Base-by-base conservation (phyloP, 2,329 filamentous ascomycete species). In the Fusarium continuum region DNA sequence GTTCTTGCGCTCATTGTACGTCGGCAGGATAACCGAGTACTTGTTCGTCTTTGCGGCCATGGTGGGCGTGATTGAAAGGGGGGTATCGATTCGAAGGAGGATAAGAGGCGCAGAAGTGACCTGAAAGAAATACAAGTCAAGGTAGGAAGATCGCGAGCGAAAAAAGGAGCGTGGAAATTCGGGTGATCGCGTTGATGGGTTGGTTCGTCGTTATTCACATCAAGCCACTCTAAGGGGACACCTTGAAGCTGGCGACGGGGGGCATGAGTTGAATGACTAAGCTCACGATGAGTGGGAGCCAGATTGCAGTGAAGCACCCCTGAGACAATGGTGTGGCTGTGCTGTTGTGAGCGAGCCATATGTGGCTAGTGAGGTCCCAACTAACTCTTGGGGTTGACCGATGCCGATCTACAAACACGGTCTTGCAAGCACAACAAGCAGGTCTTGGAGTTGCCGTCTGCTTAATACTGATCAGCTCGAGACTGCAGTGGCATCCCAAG, bases 1-100 rank as follows among this genome's bases (percentile, higher is more conserved):
- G 81, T 99, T 99, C 78, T 88, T 89, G 75, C 95, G 92, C 86
- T 99, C 95, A 78, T 99, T 98, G 87, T 97, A 99, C 62, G 95
- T 99, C 55, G 95, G 95, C 67, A 99, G 88, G 75, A 99, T 94
- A 75, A 99, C 90, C 69, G 94, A 97, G 85, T 97, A 99, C 81
- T 94, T 96, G 84, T 95, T 73, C 71, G 72, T 59, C 69, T 80
- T 82, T 54, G 50, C 29, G 22, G 83, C 81, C 84, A 86, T 86
- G 70, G 68, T 68, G 66, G 43, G 23, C 28, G 49, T 46, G 32
- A 19, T 63, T 49, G 47, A 45, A 55, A 29, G 48, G 52, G 23
- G 31, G 39, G 38, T 52, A 43, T 44, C 17, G 49, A 35, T 49
- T 49, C 23, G 40, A 51, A 45, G n/a, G n/a, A 22, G 29, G 17